Evolutionary conservation across 2,329 filamentous ascomycete genomes (phyloP), one percentile per base, ranked within the genome.

Genomic region (Penicillium sp.): DNA sequence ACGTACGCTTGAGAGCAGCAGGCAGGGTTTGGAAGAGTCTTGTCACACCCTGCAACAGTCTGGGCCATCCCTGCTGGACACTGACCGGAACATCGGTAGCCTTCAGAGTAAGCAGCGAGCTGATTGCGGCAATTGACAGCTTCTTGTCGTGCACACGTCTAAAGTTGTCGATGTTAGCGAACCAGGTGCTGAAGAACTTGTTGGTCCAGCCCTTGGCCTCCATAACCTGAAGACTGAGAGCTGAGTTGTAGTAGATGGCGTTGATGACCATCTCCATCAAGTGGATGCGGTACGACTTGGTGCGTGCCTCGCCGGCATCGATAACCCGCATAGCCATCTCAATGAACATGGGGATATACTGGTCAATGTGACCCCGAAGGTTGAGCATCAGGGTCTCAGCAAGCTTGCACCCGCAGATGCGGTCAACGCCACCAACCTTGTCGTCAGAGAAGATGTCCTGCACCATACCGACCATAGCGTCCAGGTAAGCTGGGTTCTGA

Each of bases 221-320:
- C n/a, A 99, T 84, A 38, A 96, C 86, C 61, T 92, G 88, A 23
- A 99, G 84, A 25, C 92, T 85, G 59, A 97, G 82, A 45, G 89
- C 78, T 1, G 94, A 93, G 79, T 96, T 97, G 82, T 99, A 99
- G 82, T 97, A 96, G 69, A 97, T 92, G 55, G 90, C 87, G 77
- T 97, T 97, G 81, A 99, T 96, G 58, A 99, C 87, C 87, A 99
- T 95, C 79, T 99, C 94, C 90, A 99, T 96, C 45, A 99, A 80
- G 74, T 99, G 93, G 54, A 97, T 93, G 69, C 91, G 89, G 76
- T 97, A 95, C 3, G 91, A 93, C 81, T 95, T 97, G 67, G 95
- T 88, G 77, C 92, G 93, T 51, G 90, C 81, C 64, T 96, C 90
- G 43, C 89, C 84, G 50, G 84, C 86, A 53, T 75, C 72, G 23